A percentile compares a stretch with the other conserved stretches of the same genome.
Evolutionary conservation across 2,329 filamentous ascomycete species (phyloP).

Genomic region (Juglanconis sp.): DNA sequence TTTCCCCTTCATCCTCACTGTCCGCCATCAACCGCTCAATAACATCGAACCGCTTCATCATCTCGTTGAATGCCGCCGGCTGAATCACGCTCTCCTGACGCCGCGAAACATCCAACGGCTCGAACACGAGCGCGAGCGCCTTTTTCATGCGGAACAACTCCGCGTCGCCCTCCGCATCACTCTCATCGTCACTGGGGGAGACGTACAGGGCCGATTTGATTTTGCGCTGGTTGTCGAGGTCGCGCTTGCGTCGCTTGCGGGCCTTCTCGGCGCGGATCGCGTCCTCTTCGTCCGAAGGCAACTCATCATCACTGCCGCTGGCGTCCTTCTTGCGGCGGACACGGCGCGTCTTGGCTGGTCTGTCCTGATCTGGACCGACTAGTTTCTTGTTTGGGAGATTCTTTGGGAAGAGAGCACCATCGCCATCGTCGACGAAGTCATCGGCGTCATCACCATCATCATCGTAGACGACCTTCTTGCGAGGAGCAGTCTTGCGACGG

Average conservation of each 20-base stretch:
- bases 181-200: slow-evolving; percentile 81
- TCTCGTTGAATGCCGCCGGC: slow-evolving; percentile 18
- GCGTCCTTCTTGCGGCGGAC: slow-evolving; percentile 44
- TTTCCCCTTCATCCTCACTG: slow-evolving; percentile 19
- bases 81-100: slow-evolving; percentile 12
- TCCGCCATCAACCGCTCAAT: slow-evolving; percentile 13
- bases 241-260: slow-evolving; percentile 55
- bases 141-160: slow-evolving; percentile 67
- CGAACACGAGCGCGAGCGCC: slow-evolving; percentile 29
- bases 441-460: slow-evolving; percentile 59
- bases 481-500: slow-evolving; percentile 61
- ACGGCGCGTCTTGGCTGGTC: slow-evolving; percentile 59
- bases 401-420: slow-evolving; percentile 65
- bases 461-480: slow-evolving; percentile 62
- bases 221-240: slow-evolving; percentile 72
- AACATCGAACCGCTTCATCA: slow-evolving; percentile 4
- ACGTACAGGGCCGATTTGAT: slow-evolving; percentile 86
- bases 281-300: slow-evolving; percentile 55
- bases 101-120: slow-evolving; percentile 11
- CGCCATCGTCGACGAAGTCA: slow-evolving; percentile 42
- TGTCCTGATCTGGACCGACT: slow-evolving; percentile 34
- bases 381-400: slow-evolving; percentile 37
- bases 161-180: slow-evolving; percentile 67
- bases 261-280: slow-evolving; percentile 10
- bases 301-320: slow-evolving; percentile 40